These are phyloP conservation scores for Sporothrix inflata DNA, from an alignment of 2,329 filamentous ascomycete genomes.

Conservation along the genomic window DNA sequence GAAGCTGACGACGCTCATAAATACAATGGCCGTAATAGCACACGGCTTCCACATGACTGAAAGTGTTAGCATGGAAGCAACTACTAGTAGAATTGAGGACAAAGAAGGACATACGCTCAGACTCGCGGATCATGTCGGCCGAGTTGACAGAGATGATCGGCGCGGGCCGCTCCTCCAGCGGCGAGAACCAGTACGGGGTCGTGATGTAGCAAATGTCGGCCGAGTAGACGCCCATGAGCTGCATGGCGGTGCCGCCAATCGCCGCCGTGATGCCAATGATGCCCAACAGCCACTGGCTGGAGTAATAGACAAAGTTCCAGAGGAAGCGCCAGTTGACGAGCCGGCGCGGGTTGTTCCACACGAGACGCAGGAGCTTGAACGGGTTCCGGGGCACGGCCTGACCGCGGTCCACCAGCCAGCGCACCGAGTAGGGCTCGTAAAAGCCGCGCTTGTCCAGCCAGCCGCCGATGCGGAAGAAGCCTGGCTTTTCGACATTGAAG, in stretches of 20 bases:
- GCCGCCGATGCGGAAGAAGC: constrained; percentile 32
- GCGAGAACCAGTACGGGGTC: constrained; percentile 33
- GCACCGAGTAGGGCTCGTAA: constrained; percentile 33
- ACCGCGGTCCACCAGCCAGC: constrained; percentile 28
- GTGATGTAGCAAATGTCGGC: constrained; percentile 35
- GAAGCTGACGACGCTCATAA: constrained; percentile 37
- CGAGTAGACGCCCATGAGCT: constrained; percentile 38
- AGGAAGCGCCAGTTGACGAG: constrained; percentile 29
- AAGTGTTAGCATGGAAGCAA: not conserved
- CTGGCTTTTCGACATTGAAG: not conserved
- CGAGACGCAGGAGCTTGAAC: not conserved
- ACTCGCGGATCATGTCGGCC: constrained; percentile 32
- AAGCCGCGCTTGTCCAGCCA: constrained; percentile 36
- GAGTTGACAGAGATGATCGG: constrained; percentile 33
- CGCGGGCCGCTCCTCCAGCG: constrained; percentile 28
- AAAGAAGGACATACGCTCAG: constrained; percentile 13
- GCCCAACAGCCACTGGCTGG: constrained; percentile 33
- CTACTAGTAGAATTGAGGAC: not conserved
- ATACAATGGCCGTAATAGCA: constrained; percentile 36
- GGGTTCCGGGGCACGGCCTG: constrained; percentile 22
- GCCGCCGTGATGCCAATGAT: constrained; percentile 49
- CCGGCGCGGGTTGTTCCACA: constrained; percentile 13
- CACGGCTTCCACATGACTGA: constrained; percentile 35
- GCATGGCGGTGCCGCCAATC: constrained; percentile 37
- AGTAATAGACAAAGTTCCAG: constrained; percentile 35